These are phyloP conservation scores for Oryza meyeriana DNA, from an alignment of 176 grass and related monocot genomes.

Conservation along the genomic window DNA sequence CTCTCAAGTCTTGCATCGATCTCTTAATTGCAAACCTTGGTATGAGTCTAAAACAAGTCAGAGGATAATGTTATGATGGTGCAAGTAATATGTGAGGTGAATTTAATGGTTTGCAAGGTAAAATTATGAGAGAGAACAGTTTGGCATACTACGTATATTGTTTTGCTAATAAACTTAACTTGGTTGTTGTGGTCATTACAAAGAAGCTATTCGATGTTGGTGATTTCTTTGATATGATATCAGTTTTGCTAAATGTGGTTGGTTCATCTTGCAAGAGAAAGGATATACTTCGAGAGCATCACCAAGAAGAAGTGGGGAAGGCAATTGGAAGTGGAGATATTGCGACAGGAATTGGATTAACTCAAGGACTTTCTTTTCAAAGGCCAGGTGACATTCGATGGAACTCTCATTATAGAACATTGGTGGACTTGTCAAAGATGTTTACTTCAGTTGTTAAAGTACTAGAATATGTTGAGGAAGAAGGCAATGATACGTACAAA, in stretches of 20 bases:
- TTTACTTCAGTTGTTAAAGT: neutral
- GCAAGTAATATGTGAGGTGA: neutral
- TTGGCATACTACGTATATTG: neutral
- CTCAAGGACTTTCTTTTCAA: neutral
- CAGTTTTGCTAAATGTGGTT: neutral
- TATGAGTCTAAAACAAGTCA: neutral
- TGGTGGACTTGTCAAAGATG: neutral
- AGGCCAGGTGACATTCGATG: neutral
- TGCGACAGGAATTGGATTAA: neutral
- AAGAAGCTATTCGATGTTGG: neutral
- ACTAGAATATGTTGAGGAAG: neutral
- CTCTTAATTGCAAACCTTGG: neutral
- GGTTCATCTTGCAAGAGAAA: neutral
- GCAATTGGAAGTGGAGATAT: neutral
- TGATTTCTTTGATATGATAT: conserved; percentile 2
- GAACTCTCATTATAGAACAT: neutral
- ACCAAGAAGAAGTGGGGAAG: too few species aligned
- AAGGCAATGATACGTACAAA: neutral
- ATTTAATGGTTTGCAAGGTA: too few species aligned
- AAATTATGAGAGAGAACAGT: neutral
- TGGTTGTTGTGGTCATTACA: neutral
- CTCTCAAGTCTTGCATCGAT: neutral
- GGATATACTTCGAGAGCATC: neutral
- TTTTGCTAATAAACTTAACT: neutral
- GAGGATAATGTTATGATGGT: too few species aligned